These are phyloP conservation scores for Fraxinus sp. DNA, from an alignment of 305 asterid genomes.

Conservation along the genomic window DNA sequence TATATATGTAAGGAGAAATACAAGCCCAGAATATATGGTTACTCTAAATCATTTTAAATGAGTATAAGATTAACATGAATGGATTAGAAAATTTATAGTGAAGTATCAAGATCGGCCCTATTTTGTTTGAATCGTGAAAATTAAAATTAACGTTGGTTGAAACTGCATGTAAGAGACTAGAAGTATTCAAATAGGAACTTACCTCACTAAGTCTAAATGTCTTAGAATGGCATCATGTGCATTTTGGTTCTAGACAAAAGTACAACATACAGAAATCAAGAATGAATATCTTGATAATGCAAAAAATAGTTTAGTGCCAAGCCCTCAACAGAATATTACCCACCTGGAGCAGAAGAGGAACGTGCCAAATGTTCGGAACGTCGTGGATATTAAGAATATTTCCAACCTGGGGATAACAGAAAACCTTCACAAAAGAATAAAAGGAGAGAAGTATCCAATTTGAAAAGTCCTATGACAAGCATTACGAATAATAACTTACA, in stretches of 20 bases:
- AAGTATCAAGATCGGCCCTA: background rate
- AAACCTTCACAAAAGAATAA: background rate
- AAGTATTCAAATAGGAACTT: conserved; percentile 23
- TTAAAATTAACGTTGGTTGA: background rate
- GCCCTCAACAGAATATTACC: conserved; percentile 28
- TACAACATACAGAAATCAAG: conserved; percentile 19
- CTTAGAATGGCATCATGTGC: conserved; percentile 74
- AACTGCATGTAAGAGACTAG: conserved; percentile 11
- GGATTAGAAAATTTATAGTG: background rate
- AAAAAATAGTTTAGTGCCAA: background rate
- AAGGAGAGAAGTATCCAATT: background rate
- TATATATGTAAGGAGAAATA: conserved; percentile 9
- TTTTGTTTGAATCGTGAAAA: conserved; percentile 1
- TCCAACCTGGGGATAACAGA: conserved; percentile 38
- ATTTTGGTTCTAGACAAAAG: conserved; percentile 67
- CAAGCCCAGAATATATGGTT: background rate
- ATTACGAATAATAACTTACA: conserved; percentile 43
- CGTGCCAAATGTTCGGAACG: conserved; percentile 91
- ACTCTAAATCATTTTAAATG: conserved; percentile 12
- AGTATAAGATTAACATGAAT: background rate
- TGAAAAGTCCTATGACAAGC: background rate
- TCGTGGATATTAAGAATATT: conserved; percentile 82
- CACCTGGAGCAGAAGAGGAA: conserved; percentile 85
- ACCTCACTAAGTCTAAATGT: conserved; percentile 68
- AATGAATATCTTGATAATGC: conserved; percentile 6